phyloP scores from a whole-genome alignment of 306 rosid species.

The Fragaria vesca region DNA sequence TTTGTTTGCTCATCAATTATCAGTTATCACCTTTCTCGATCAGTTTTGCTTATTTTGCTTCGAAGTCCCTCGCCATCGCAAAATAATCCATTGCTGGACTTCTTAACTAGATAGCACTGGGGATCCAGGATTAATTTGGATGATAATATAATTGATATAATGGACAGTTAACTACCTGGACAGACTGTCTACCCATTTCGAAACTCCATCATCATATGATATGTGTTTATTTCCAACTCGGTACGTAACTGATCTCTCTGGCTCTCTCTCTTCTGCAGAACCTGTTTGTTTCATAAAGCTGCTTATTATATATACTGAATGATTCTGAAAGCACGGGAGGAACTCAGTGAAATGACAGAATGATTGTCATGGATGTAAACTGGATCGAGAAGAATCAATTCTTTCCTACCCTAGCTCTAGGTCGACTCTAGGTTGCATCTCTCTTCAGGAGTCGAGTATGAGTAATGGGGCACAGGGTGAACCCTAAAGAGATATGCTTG shows the following conservation, averaged over 20 bases:
- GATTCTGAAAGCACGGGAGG: background rate
- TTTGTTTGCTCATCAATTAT: slow-evolving; percentile 42
- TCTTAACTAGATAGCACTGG: background rate
- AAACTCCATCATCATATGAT: background rate
- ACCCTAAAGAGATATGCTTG: too few relatives aligned
- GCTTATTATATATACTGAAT: background rate
- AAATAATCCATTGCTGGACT: background rate
- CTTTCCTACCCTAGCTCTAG: background rate
- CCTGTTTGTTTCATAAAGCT: background rate
- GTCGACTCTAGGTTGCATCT: background rate
- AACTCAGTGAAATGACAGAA: background rate
- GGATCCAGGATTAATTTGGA: background rate
- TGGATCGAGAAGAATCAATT: background rate
- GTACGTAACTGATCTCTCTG: background rate
- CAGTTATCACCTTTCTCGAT: slow-evolving; percentile 9
- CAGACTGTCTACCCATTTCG: background rate
- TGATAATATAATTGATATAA: background rate
- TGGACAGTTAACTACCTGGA: background rate
- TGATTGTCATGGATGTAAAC: background rate
- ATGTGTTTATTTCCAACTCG: background rate
- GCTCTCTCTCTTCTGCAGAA: background rate
- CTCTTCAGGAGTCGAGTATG: background rate
- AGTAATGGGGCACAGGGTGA: background rate
- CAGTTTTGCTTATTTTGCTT: background rate
- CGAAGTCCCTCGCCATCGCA: background rate